Conservation (phyloP, 345 rosid species). For the Cochlearia excelsa region DNA sequence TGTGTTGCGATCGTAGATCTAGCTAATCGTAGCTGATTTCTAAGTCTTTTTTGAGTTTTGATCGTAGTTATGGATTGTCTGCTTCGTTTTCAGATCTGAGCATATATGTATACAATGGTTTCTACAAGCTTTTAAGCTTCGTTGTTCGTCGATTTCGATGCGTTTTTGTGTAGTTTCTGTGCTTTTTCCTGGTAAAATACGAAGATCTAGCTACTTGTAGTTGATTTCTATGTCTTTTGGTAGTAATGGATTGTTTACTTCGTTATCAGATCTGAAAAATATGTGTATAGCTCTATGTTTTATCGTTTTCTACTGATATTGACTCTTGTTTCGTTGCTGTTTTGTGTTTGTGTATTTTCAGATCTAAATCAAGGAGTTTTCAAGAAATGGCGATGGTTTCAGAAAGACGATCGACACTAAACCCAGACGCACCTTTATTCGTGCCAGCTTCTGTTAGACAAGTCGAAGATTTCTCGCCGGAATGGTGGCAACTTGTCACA, state of each 20-base stretch:
- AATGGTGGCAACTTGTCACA: constrained; percentile 90
- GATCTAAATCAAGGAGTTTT: constrained; percentile 21
- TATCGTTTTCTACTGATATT: neutral
- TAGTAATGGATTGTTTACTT: no score
- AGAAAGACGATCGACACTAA: constrained; percentile 66
- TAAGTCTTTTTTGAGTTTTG: neutral
- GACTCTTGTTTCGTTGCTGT: neutral
- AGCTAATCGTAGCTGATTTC: neutral
- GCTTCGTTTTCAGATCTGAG: no score
- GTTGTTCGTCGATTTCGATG: constrained; percentile 10
- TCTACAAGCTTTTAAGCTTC: neutral
- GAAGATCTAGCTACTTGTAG: neutral
- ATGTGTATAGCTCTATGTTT: neutral
- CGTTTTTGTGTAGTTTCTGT: neutral
- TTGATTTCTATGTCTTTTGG: no score
- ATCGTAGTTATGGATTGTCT: neutral
- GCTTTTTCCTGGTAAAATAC: neutral
- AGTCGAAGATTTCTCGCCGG: constrained; percentile 93
- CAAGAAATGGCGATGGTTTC: constrained; percentile 74
- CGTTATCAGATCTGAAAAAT: no score
- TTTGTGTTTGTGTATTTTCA: constrained; percentile 8
- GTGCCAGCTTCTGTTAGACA: constrained; percentile 72
- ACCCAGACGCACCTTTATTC: constrained; percentile 82
- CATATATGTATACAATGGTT: neutral
- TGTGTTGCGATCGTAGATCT: neutral